phyloP scores from a whole-genome alignment of 1,139 yeast species.

The Kluyveromyces marxianus region DNA sequence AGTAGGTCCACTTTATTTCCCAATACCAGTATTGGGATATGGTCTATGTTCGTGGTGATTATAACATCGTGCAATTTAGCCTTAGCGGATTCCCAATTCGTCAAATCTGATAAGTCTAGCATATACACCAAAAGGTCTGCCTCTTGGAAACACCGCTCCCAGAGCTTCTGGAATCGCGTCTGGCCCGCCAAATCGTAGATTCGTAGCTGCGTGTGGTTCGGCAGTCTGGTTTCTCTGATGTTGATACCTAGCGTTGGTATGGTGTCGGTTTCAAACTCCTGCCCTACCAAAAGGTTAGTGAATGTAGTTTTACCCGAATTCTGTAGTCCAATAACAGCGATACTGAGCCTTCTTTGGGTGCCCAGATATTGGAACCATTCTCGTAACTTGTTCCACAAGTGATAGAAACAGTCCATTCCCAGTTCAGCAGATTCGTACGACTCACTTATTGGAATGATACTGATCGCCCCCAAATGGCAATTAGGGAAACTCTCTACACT shows the following conservation, averaged over 20 bases:
- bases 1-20: slow-evolving; percentile 19
- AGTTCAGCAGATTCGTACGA: neutral
- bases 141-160: slow-evolving; percentile 16
- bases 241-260: slow-evolving; percentile 19
- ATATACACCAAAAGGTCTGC: slow-evolving; percentile 20
- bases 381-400: slow-evolving; percentile 3
- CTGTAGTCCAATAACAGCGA: slow-evolving; percentile 19
- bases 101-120: slow-evolving; percentile 19
- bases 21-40: slow-evolving; percentile 15
- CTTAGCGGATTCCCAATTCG: slow-evolving; percentile 13
- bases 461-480: neutral
- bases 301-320: slow-evolving; percentile 21
- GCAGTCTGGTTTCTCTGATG: slow-evolving; percentile 11
- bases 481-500: too few relatives aligned
- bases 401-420: slow-evolving; percentile 1
- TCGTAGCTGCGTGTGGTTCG: slow-evolving; percentile 13
- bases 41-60: slow-evolving; percentile 14
- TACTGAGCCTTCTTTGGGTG: slow-evolving; percentile 14
- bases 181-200: slow-evolving; percentile 19
- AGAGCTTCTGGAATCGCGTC: slow-evolving; percentile 15
- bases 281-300: slow-evolving; percentile 13
- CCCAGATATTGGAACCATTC: slow-evolving; percentile 4
- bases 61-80: slow-evolving; percentile 12
- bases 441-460: neutral
- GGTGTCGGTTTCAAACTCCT: slow-evolving; percentile 16